phyloP scores from a whole-genome alignment of 192 early-diverging fungal species.

The Mortierella antarctica region DNA sequence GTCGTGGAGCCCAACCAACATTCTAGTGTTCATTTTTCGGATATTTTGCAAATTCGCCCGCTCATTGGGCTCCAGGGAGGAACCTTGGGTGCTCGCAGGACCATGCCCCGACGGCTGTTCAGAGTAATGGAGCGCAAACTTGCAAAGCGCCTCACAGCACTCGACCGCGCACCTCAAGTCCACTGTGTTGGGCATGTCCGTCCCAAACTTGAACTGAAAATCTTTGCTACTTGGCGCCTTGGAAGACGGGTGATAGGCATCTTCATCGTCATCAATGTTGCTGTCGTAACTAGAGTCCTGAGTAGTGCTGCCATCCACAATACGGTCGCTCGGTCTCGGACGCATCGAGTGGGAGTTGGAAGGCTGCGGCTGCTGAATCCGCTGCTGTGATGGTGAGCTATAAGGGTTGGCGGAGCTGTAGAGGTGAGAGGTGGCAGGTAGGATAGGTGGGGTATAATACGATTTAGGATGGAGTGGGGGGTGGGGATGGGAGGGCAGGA shows the following conservation, averaged over 20 bases:
- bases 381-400: too few species aligned
- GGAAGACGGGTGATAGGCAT: not conserved
- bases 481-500: too few species aligned
- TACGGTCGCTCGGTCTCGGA: not conserved
- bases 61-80: slow-evolving; percentile 11
- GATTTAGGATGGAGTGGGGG: too few species aligned
- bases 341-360: too few species aligned
- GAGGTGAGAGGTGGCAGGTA: too few species aligned
- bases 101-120: slow-evolving; percentile 5
- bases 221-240: not conserved
- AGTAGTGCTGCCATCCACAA: not conserved
- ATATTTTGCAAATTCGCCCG: slow-evolving; percentile 40
- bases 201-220: slow-evolving; percentile 37
- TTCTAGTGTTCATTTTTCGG: slow-evolving; percentile 43
- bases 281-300: slow-evolving; percentile 23
- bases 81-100: not conserved
- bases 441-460: too few species aligned
- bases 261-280: slow-evolving; percentile 9
- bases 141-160: slow-evolving; percentile 36
- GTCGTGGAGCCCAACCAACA: slow-evolving; percentile 40
- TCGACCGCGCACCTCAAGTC: slow-evolving; percentile 41
- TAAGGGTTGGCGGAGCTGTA: too few species aligned
- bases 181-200: slow-evolving; percentile 36
- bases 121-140: slow-evolving; percentile 43
- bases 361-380: too few species aligned